Percentiles rank a stretch among this genome's conserved stretches.
Conservation (phyloP, 352 stramenopile species). For the Pythium oligandrum region DNA sequence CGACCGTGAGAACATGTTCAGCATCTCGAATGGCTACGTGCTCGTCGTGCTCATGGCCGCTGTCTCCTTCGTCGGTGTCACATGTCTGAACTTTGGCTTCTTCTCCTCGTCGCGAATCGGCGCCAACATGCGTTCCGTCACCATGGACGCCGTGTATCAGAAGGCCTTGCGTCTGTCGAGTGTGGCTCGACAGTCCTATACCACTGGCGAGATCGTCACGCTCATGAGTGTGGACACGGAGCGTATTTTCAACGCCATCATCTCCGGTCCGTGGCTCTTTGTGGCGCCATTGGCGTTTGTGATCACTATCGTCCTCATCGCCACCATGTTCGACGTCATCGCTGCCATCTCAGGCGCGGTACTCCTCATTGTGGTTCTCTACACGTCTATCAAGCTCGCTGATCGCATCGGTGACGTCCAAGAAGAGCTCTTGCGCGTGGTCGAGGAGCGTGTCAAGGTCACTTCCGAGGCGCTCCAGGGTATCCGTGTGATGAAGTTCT, state of each 20-base stretch:
- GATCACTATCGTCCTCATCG: constrained; percentile 28
- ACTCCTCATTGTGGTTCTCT: constrained; percentile 17
- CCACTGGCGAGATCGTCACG: constrained; percentile 36
- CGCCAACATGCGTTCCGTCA: constrained; percentile 28
- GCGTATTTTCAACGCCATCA: constrained; percentile 32
- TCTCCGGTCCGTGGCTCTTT: constrained; percentile 24
- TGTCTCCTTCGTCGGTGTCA: constrained; percentile 28
- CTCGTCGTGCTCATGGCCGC: constrained; percentile 28
- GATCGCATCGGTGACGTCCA: constrained; percentile 19
- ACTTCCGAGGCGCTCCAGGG: constrained; percentile 90
- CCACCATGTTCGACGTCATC: constrained; percentile 18
- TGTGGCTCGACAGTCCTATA: constrained; percentile 24
- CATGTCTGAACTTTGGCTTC: constrained; percentile 28
- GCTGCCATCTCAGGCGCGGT: constrained; percentile 14
- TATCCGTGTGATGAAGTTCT: constrained; percentile 90
- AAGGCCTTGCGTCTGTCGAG: constrained; percentile 29
- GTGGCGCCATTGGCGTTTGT: constrained; percentile 25
- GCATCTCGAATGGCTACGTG: constrained; percentile 22
- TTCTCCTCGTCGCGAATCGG: constrained; percentile 24
- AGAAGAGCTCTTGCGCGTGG: constrained; percentile 18
- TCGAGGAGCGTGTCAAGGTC: constrained; percentile 85
- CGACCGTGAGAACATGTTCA: constrained; percentile 18
- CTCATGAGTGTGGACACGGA: constrained; percentile 34
- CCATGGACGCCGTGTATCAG: constrained; percentile 38
- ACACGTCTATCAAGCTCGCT: constrained; percentile 13